Evolutionary conservation across 371 early-diverging fungal genomes (phyloP).

Genomic region (Chytridiales sp.): DNA sequence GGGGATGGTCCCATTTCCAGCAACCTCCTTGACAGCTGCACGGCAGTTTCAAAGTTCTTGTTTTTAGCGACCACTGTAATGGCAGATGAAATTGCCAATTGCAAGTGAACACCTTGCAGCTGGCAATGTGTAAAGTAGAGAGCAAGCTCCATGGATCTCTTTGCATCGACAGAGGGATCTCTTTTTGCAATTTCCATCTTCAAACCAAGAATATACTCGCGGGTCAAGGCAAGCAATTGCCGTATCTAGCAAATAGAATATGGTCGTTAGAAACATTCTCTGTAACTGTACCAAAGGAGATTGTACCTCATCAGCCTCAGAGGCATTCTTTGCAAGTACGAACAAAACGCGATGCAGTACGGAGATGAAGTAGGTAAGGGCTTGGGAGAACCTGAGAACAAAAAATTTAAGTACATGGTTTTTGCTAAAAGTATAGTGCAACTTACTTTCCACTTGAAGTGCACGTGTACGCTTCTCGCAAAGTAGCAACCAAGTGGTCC

Average conservation of each 20-base stretch:
- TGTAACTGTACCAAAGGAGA: not conserved
- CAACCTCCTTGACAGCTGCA: conserved; percentile 80
- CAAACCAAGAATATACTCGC: conserved; percentile 89
- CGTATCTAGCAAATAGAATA: conserved; percentile 43
- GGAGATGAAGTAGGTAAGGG: conserved; percentile 68
- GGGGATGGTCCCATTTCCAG: conserved; percentile 82
- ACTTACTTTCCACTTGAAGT: conserved; percentile 57
- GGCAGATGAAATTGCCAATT: conserved; percentile 78
- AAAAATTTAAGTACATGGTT: not conserved
- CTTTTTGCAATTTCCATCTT: conserved; percentile 79
- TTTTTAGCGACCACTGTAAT: conserved; percentile 77
- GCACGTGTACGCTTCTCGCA: conserved; percentile 77
- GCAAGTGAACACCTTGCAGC: conserved; percentile 82
- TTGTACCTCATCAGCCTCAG: conserved; percentile 69
- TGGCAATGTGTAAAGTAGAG: conserved; percentile 93
- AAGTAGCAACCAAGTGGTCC: conserved; percentile 58
- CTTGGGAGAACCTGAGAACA: conserved; percentile 62
- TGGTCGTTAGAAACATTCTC: not conserved
- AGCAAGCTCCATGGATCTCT: conserved; percentile 81
- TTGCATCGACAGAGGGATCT: conserved; percentile 58
- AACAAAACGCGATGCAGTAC: conserved; percentile 75
- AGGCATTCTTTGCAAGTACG: conserved; percentile 43
- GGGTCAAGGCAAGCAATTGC: conserved; percentile 75
- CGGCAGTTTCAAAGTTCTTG: conserved; percentile 78
- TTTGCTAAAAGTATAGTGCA: too few species aligned